A percentile compares a stretch with the other conserved stretches of the same genome.
phyloP scores from a whole-genome alignment of 2,329 filamentous ascomycete species.

The Rugonectria rugulosa region DNA sequence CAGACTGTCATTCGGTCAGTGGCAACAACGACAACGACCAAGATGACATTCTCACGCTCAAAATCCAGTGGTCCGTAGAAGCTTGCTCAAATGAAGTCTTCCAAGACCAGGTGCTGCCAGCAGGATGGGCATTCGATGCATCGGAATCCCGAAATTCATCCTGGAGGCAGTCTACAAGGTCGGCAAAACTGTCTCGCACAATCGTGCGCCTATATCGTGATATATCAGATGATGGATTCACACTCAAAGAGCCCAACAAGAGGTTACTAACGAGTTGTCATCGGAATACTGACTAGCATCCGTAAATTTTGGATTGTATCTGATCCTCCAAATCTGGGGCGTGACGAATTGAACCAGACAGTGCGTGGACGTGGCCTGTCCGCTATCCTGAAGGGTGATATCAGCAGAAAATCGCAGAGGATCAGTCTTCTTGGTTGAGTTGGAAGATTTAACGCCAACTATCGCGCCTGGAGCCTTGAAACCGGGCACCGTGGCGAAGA shows the following conservation, averaged over 20 bases:
- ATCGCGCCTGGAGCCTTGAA: neutral
- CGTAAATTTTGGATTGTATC: conserved; percentile 1
- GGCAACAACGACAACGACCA: too few relatives aligned
- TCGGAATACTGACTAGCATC: neutral
- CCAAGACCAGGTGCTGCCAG: neutral
- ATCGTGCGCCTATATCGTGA: neutral
- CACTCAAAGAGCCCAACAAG: neutral
- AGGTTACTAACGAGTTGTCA: neutral
- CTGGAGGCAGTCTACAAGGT: conserved; percentile 3
- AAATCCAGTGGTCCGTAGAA: neutral
- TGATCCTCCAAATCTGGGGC: conserved; percentile 3
- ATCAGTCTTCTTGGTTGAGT: neutral
- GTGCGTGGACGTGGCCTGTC: neutral
- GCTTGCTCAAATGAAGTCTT: neutral
- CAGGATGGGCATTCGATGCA: neutral
- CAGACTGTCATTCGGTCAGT: neutral
- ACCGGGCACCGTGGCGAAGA: neutral
- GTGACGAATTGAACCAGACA: conserved; percentile 9
- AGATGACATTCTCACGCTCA: neutral
- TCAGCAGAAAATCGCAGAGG: neutral
- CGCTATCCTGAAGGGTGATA: neutral
- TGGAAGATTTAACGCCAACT: neutral
- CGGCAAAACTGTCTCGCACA: neutral
- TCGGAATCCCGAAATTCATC: neutral
- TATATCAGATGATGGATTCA: neutral